Evolutionary conservation across 2,329 filamentous ascomycete genomes (phyloP), one percentile per base, ranked within the genome.

Genomic region (Chalara sp.): DNA sequence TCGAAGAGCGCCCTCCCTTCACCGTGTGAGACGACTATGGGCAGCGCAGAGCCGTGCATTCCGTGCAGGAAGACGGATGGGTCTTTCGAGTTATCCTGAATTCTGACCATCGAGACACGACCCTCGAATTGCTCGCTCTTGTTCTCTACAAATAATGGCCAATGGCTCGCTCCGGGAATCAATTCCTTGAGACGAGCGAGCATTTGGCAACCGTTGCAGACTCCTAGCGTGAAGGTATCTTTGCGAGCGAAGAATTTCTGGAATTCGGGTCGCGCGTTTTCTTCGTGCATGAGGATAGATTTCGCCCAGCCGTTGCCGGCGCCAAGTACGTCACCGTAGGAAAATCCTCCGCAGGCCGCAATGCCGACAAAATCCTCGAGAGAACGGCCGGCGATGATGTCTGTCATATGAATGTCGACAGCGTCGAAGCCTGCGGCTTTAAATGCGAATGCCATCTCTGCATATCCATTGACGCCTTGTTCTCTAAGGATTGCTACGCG

Each of bases 391-490:
- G 81, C 83, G 29, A 89, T 83, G 50, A 97, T 84, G 62, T 97
- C 92, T 4, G 87, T 93, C 93, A 99, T 97, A 76, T 96, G 92
- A 1, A 97, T 86, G 64, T 99, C 92, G 44, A 97, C 81, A 11
- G 91, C 83, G 46, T 90, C 85, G 72, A 97, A 97, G 37, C 92
- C 92, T 42, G 93, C 92, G 35, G 84, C 83, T 58, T 86, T 84
- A 77, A 97, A 97, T 46, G 91, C 90, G 64, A 95, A 97, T 1
- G 93, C 93, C 89, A 99, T 95, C 69, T 99, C 93, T n/a, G 89
- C 84, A 62, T 96, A 83, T 41, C 91, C 89, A 71, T 99, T 97
- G 59, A 96, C 89, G 67, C 93, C 93, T 68, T 96, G 90, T 69
- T 97, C 93, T 64, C 93, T 81, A 28, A 99, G 81, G 60, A 99